Conservation (phyloP, 2,329 filamentous ascomycete species). For the Acrocalymma vagum region DNA sequence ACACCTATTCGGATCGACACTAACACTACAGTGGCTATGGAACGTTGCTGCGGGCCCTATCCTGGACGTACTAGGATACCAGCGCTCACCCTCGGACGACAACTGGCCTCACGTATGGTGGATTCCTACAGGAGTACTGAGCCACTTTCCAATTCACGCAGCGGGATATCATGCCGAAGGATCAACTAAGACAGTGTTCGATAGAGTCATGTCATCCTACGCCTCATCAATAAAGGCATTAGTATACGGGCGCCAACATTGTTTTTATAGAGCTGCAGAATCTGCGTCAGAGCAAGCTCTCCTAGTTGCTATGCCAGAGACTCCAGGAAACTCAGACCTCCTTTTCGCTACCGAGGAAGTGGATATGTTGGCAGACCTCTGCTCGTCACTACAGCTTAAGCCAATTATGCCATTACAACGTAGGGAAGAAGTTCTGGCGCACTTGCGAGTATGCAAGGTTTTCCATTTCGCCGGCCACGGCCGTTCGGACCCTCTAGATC, state of each 20-base stretch:
- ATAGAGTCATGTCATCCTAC: slow-evolving; percentile 50
- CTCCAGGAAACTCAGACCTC: slow-evolving; percentile 17
- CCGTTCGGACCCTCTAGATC: slow-evolving; percentile 29
- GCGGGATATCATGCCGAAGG: slow-evolving; percentile 33
- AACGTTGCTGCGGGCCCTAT: neutral
- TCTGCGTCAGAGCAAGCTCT: slow-evolving; percentile 24
- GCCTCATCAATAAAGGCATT: slow-evolving; percentile 43
- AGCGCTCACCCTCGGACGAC: neutral
- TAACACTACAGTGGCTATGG: slow-evolving; percentile 9
- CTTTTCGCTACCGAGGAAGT: slow-evolving; percentile 24
- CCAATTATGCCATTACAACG: slow-evolving; percentile 4
- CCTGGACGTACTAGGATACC: neutral
- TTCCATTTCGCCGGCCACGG: slow-evolving; percentile 57
- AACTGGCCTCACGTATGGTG: slow-evolving; percentile 11
- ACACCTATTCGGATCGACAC: neutral
- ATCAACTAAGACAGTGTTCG: slow-evolving; percentile 34
- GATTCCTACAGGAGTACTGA: slow-evolving; percentile 8
- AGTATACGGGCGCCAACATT: slow-evolving; percentile 26
- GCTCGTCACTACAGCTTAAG: slow-evolving; percentile 1
- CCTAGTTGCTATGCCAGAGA: slow-evolving; percentile 41
- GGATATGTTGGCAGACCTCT: slow-evolving; percentile 4
- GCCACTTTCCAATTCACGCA: slow-evolving; percentile 11
- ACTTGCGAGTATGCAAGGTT: slow-evolving; percentile 37
- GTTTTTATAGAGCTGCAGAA: neutral
- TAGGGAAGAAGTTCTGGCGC: slow-evolving; percentile 29